Evolutionary conservation across 2,329 filamentous ascomycete genomes (phyloP).

Genomic region (Arthrobotrys entomopaga): DNA sequence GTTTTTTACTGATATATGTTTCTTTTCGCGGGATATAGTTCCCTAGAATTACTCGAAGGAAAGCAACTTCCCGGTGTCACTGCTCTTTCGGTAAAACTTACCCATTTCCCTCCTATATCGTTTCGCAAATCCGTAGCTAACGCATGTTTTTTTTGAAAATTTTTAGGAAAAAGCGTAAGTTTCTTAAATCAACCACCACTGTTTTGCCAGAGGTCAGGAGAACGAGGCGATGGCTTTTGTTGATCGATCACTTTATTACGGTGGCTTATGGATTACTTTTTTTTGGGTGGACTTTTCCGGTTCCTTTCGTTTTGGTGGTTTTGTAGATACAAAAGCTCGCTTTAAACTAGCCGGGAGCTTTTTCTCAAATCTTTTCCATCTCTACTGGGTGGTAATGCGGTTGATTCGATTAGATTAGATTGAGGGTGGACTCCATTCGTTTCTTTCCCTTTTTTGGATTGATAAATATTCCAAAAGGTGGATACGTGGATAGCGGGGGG

Average conservation of each 20-base stretch:
- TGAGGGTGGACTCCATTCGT: constrained; percentile 4
- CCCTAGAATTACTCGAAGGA: constrained; percentile 94
- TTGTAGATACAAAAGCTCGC: constrained; percentile 51
- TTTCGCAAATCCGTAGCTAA: background rate
- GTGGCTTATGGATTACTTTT: background rate
- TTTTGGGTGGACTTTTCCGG: constrained; percentile 1
- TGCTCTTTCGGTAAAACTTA: constrained; percentile 74
- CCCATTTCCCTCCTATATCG: background rate
- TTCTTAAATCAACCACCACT: constrained; percentile 16
- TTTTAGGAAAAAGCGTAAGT: constrained; percentile 44
- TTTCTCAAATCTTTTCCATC: background rate
- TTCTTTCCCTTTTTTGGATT: constrained; percentile 5
- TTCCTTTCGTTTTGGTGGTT: constrained; percentile 15
- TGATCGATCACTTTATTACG: background rate
- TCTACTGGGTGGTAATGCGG: too few relatives aligned
- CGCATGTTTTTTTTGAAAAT: background rate
- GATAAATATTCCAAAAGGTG: too few relatives aligned
- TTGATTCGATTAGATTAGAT: background rate
- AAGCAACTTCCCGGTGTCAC: constrained; percentile 95
- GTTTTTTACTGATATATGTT: too few relatives aligned
- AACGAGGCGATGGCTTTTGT: constrained; percentile 13
- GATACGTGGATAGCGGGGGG: background rate
- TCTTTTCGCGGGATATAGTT: constrained; percentile 63
- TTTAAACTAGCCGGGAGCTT: constrained; percentile 27
- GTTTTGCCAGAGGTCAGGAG: constrained; percentile 1